Percentiles rank a stretch among this genome's conserved stretches.
phyloP scores from a whole-genome alignment of 257 asterid species.

The Solanum bukasovii region DNA sequence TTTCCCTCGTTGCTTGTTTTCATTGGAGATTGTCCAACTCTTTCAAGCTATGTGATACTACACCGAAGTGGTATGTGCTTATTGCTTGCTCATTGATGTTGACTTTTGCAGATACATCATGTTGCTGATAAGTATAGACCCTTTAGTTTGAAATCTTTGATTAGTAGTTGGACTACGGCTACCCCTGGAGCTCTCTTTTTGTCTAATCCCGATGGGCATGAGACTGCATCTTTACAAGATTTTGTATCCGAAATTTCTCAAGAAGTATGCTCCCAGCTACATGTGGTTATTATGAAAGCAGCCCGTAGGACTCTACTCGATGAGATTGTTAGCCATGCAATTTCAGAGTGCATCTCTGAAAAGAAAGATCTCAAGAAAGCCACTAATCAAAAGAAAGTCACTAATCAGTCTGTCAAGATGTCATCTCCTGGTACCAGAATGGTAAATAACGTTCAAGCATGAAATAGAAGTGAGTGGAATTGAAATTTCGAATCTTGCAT shows the following conservation, averaged over 20 bases:
- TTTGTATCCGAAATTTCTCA: conserved; percentile 55
- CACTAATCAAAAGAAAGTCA: conserved; percentile 20
- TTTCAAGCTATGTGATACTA: background rate
- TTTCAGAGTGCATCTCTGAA: conserved; percentile 44
- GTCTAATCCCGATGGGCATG: conserved; percentile 25
- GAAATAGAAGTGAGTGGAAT: background rate
- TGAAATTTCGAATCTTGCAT: background rate
- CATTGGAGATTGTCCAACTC: background rate
- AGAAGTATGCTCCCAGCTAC: conserved; percentile 72
- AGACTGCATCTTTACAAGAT: conserved; percentile 19
- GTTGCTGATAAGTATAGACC: conserved; percentile 39
- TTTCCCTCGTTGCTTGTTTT: background rate
- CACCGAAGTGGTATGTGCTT: background rate
- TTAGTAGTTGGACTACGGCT: conserved; percentile 43
- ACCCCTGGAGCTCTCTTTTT: conserved; percentile 20
- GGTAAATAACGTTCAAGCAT: conserved; percentile 24
- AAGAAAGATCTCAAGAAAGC: conserved; percentile 39
- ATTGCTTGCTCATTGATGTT: conserved; percentile 8
- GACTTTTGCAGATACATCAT: conserved; percentile 59
- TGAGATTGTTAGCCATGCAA: conserved; percentile 68
- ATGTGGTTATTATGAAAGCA: conserved; percentile 69
- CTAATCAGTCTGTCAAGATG: conserved; percentile 20
- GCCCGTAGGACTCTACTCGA: conserved; percentile 77
- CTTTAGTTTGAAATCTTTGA: conserved; percentile 45
- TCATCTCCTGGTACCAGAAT: conserved; percentile 16